These are phyloP conservation scores for Phaffia rhodozyma DNA, from an alignment of 1,284 basidiomycete species.

Conservation along the genomic window DNA sequence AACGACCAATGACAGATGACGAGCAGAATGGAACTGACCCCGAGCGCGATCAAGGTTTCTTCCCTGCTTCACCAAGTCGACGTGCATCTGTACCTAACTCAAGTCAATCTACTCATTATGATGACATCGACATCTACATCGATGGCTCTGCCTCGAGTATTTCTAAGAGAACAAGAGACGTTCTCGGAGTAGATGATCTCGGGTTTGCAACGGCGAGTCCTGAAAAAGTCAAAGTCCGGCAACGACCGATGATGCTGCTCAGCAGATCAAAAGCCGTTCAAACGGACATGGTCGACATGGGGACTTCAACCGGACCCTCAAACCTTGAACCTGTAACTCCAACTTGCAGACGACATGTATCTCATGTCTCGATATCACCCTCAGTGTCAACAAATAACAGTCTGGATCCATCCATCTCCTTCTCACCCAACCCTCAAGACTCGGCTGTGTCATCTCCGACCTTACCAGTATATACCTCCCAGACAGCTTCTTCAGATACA, in stretches of 20 bases:
- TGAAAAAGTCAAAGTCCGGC: constrained; percentile 23
- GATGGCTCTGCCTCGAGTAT: background rate
- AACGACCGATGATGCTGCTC: constrained; percentile 45
- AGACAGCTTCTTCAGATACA: background rate
- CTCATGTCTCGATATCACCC: background rate
- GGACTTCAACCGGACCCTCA: constrained; percentile 29
- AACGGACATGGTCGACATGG: constrained; percentile 44
- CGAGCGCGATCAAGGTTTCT: constrained; percentile 23
- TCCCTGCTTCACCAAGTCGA: constrained; percentile 20
- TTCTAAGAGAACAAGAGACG: background rate
- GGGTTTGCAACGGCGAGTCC: constrained; percentile 15
- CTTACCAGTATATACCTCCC: background rate
- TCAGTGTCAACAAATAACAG: constrained; percentile 42
- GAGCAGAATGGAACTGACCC: constrained; percentile 5
- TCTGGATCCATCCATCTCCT: constrained; percentile 20
- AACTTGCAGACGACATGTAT: background rate
- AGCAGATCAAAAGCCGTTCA: constrained; percentile 59
- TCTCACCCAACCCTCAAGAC: background rate
- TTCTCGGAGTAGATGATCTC: constrained; percentile 11
- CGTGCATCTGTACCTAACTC: constrained; percentile 1
- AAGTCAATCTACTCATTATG: background rate
- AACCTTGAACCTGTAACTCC: constrained; percentile 22
- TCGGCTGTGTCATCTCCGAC: background rate
- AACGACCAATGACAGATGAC: constrained; percentile 22
- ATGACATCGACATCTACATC: background rate